Percentiles rank a stretch among this genome's conserved stretches.
Conservation (phyloP, 192 early-diverging fungal species). For the Entomortierella chlamydospora region DNA sequence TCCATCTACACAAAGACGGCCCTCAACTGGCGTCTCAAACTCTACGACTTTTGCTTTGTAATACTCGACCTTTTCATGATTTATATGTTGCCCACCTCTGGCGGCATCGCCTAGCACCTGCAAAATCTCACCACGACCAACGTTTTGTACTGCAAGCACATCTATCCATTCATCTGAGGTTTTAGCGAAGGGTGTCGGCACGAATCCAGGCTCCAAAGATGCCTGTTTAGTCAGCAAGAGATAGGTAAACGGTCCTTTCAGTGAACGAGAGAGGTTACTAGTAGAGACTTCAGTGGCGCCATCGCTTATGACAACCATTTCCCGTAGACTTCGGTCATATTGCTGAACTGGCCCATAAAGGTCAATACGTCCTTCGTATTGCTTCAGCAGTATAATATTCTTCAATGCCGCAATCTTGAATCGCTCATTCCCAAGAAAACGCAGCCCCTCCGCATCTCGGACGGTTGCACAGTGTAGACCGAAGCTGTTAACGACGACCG, state of each 20-base stretch:
- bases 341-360: slow-evolving; percentile 37
- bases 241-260: slow-evolving; percentile 55
- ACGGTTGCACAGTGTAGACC: slow-evolving; percentile 66
- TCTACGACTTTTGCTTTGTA: slow-evolving; percentile 54
- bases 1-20: slow-evolving; percentile 61
- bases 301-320: slow-evolving; percentile 3
- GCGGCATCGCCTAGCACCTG: slow-evolving; percentile 23
- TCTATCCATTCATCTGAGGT: slow-evolving; percentile 57
- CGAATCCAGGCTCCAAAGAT: slow-evolving; percentile 59
- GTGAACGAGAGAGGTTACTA: neutral
- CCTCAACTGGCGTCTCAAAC: slow-evolving; percentile 38
- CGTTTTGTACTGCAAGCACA: slow-evolving; percentile 51
- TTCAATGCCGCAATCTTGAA: slow-evolving; percentile 55
- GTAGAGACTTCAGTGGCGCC: neutral
- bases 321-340: slow-evolving; percentile 21
- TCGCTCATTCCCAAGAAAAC: slow-evolving; percentile 56
- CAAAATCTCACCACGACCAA: slow-evolving; percentile 35
- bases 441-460: slow-evolving; percentile 48
- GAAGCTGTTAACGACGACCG: slow-evolving; percentile 61
- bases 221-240: slow-evolving; percentile 59
- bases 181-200: slow-evolving; percentile 57
- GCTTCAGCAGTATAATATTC: slow-evolving; percentile 47
- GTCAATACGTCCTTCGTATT: slow-evolving; percentile 49
- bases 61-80: slow-evolving; percentile 54
- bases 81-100: slow-evolving; percentile 52